Evolutionary conservation across 495 filamentous ascomycete genomes (phyloP).

Genomic region (Entonaema liquescens): DNA sequence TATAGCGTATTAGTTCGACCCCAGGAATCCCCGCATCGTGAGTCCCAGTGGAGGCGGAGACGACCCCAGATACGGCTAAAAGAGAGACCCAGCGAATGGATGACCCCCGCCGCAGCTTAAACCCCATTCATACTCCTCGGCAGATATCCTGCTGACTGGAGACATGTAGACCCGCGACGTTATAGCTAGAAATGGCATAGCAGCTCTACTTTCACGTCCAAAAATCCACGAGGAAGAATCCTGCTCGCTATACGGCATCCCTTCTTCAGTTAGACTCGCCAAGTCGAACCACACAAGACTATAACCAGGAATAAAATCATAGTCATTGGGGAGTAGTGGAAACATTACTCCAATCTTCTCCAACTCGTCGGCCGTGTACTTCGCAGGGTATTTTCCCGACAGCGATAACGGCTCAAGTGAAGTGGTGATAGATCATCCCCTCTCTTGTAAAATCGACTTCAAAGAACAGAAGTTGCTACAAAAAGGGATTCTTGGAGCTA

Average conservation of each 20-base stretch:
- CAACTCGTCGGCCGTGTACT: conserved; percentile 11
- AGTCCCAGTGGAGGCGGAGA: conserved; percentile 18
- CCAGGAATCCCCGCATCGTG: conserved; percentile 33
- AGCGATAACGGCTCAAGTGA: conserved; percentile 26
- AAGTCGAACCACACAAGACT: background rate
- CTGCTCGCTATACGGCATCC: background rate
- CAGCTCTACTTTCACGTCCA: background rate
- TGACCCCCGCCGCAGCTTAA: conserved; percentile 16
- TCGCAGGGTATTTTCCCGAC: conserved; percentile 33
- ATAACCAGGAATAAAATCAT: conserved; percentile 5
- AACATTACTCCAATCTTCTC: conserved; percentile 32
- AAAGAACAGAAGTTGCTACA: background rate
- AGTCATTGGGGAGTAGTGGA: background rate
- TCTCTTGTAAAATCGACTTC: background rate
- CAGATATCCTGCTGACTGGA: conserved; percentile 16
- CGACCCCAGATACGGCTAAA: conserved; percentile 35
- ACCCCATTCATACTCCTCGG: conserved; percentile 17
- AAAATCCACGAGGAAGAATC: background rate
- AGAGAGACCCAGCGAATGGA: conserved; percentile 3
- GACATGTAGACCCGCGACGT: background rate
- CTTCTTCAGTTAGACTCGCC: background rate
- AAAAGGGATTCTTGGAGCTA: background rate
- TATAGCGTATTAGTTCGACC: conserved; percentile 1
- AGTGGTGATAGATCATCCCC: conserved; percentile 4
- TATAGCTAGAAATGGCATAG: background rate